Base-by-base conservation (phyloP, 305 asterid genomes). In the Fraxinus velutina region DNA sequence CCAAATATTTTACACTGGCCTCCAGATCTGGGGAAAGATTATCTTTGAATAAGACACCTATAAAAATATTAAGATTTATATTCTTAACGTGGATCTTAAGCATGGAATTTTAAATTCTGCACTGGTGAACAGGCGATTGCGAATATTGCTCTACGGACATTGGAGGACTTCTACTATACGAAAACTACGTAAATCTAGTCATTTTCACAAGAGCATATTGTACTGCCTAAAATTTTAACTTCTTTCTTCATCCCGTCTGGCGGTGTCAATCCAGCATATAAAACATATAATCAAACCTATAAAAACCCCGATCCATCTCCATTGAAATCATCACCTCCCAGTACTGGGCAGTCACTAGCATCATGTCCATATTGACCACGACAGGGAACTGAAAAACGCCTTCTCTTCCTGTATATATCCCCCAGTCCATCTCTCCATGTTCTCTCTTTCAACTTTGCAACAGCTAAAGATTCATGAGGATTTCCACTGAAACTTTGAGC, bases 291-390 rank as follows among this genome's bases (percentile, higher is more conserved):
- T 22, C 5, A 64, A 47, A 42, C 79, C 90, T 88, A 85, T 55
- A 88, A 85, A 86, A 89, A 91, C 78, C 88, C 90, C 5, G 86
- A 82, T 30, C 78, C 89, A 60, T 89, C 87, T 33, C 80, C 87
- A 64, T 81, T 79, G 44, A 90, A 52, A 82, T 85, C 90, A 76
- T 83, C 90, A 55, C 80, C 87, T 80, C 86, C 87, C 82, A 88
- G 80, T 84, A 89, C 52, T 1, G 88, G 86, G 82, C 90, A 88
- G 44, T 89, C 84, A 76, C 84, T 84, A 3, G 85, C 87, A 78
- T 87, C 91, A 79, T 88, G 90, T 44, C 83, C 89, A 64, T 85
- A 87, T 68, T 91, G 90, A 66, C 86, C 87, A 70, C 90, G 84
- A 72, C 89, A 89, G 47, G 90, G 88, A 57, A 79, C 85, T 12